Percentiles rank a stretch among this genome's conserved stretches.
phyloP scores from a whole-genome alignment of 495 filamentous ascomycete species.

The Umbilicaria muhlenbergii region DNA sequence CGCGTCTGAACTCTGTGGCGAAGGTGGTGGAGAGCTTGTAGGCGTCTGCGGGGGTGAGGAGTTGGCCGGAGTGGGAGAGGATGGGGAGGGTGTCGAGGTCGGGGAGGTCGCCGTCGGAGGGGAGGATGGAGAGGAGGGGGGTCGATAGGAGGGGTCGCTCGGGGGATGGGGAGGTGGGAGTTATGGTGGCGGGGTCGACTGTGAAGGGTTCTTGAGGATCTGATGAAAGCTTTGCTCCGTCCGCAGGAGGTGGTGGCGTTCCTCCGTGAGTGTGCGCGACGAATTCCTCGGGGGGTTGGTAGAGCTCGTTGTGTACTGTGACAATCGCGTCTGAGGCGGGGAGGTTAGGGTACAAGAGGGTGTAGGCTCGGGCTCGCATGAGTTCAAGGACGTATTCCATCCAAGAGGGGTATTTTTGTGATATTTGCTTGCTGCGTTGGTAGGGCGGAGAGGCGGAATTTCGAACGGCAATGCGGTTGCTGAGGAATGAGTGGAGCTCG shows the following conservation, averaged over 20 bases:
- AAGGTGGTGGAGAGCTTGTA: conserved; percentile 16
- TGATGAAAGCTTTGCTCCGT: conserved; percentile 1
- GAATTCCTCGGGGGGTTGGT: conserved; percentile 53
- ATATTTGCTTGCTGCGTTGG: conserved; percentile 22
- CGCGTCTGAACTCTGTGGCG: conserved; percentile 18
- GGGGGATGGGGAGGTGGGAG: not conserved
- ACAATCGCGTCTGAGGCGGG: conserved; percentile 32
- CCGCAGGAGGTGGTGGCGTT: not conserved
- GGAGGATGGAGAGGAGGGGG: conserved; percentile 10
- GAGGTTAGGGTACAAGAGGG: conserved; percentile 54
- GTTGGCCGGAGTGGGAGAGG: conserved; percentile 22
- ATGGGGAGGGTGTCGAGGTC: conserved; percentile 19
- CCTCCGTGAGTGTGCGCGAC: not conserved
- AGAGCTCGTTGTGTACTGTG: conserved; percentile 59
- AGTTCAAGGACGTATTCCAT: conserved; percentile 63
- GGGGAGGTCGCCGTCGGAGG: conserved; percentile 17
- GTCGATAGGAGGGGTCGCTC: conserved; percentile 8
- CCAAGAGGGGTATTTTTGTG: conserved; percentile 55
- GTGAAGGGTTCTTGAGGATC: conserved; percentile 9
- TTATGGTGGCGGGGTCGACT: not conserved
- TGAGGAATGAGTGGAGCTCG: conserved; percentile 62
- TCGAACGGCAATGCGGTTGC: conserved; percentile 31
- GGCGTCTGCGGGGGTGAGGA: conserved; percentile 7
- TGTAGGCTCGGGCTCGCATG: conserved; percentile 55
- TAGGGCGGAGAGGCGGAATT: conserved; percentile 25